Base-by-base conservation (phyloP, 768 basidiomycete species). In the Phanerochaete carnosa region DNA sequence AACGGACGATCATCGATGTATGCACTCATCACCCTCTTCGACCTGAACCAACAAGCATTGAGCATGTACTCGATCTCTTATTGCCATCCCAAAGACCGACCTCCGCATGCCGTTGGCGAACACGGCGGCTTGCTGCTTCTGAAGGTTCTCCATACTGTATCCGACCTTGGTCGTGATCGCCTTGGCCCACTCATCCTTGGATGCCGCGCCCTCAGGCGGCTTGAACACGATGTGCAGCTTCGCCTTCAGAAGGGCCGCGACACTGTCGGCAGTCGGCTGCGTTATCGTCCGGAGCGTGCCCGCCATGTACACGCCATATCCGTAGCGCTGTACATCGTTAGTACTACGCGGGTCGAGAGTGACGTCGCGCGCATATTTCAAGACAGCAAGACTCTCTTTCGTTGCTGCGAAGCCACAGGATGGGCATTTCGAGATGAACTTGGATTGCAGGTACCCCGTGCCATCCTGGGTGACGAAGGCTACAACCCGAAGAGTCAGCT, bases 1-100 rank as follows among this genome's bases (percentile, higher is more conserved):
- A 83, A 87, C 0, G 77, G 74, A 55, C 79, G 77, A 25, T 80
- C 82, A 25, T 82, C 74, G 2, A 62, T 68, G 66, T 87, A 87
- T 0, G 83, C 83, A 45, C 73, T 73, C 68, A 83, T 69, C n/a
- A 85, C 74, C 35, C 77, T 25, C 26, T 33, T 26, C 19, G 32
- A n/a, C 28, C 58, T 58, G 32, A 1, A 23, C 35, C 19, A 22
- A 23, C 13, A 23, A 53, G 13, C 35, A 16, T n/a, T 37, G 56
- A 47, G 46, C 13, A 23, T 7, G 46, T 23, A 26, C 11, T 47
- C 12, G 12, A 2, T 5, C 13, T 23, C 46, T n/a, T n/a, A n/a
- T n/a, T n/a, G n/a, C n/a, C n/a, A n/a, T n/a, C n/a, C n/a, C n/a
- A n/a, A n/a, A n/a, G n/a, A n/a, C n/a, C n/a, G n/a, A 47, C 46